phyloP scores from a whole-genome alignment of 2,329 filamentous ascomycete species.

The Arachnomyces sp. region DNA sequence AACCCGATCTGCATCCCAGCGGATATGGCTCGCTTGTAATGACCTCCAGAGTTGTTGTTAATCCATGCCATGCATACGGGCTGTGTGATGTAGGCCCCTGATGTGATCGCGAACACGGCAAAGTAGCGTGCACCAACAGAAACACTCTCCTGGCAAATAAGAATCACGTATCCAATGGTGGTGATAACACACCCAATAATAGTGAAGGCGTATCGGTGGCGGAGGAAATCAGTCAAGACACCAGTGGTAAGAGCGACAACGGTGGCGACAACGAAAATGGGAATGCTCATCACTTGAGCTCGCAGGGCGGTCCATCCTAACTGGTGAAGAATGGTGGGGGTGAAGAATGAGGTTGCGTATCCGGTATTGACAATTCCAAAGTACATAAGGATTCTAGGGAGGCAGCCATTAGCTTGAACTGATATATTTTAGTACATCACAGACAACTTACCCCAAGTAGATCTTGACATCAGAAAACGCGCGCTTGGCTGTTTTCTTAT shows the following conservation, averaged over 20 bases:
- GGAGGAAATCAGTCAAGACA: slow-evolving; percentile 42
- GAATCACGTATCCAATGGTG: slow-evolving; percentile 48
- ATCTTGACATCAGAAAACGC: slow-evolving; percentile 43
- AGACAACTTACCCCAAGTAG: slow-evolving; percentile 30
- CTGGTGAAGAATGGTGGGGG: slow-evolving; percentile 37
- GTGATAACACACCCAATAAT: slow-evolving; percentile 43
- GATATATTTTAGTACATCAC: neutral
- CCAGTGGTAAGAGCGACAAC: slow-evolving; percentile 46
- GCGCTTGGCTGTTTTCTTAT: slow-evolving; percentile 39
- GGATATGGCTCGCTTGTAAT: slow-evolving; percentile 49
- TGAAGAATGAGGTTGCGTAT: slow-evolving; percentile 37
- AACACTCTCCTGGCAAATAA: slow-evolving; percentile 42
- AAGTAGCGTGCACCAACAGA: slow-evolving; percentile 46
- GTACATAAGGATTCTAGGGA: slow-evolving; percentile 47
- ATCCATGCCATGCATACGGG: slow-evolving; percentile 51
- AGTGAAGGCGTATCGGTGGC: slow-evolving; percentile 48
- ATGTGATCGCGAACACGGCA: slow-evolving; percentile 47
- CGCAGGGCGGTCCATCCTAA: slow-evolving; percentile 48
- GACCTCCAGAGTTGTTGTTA: slow-evolving; percentile 48
- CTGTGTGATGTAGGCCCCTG: slow-evolving; percentile 47
- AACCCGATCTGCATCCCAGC: slow-evolving; percentile 43
- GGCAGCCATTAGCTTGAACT: slow-evolving; percentile 2
- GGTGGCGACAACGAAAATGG: slow-evolving; percentile 56
- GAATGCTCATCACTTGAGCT: slow-evolving; percentile 43
- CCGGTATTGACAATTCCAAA: slow-evolving; percentile 51